phyloP scores from a whole-genome alignment of 2,329 filamentous ascomycete genomes.

The Xylariaceae sp. region DNA sequence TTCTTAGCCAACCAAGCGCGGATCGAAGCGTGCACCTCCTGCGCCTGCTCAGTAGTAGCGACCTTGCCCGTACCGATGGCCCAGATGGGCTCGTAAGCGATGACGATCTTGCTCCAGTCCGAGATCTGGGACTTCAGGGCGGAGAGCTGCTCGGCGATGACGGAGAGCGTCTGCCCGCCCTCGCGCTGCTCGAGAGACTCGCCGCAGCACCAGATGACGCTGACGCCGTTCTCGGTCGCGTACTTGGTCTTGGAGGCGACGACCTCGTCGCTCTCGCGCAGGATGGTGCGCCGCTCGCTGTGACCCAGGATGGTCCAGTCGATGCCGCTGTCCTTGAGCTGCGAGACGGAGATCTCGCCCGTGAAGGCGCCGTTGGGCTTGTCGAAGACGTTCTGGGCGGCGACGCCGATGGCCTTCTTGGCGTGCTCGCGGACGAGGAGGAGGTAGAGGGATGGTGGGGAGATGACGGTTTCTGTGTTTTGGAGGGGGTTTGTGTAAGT shows the following conservation, averaged over 20 bases:
- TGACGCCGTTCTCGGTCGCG: constrained; percentile 79
- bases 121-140: constrained; percentile 72
- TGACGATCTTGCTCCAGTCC: constrained; percentile 91
- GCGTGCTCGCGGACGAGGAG: constrained; percentile 77
- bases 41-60: constrained; percentile 81
- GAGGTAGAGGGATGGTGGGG: constrained; percentile 88
- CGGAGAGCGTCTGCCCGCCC: constrained; percentile 75
- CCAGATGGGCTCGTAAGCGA: constrained; percentile 99
- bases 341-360: constrained; percentile 88
- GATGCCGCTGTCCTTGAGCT: constrained; percentile 85
- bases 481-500: constrained; percentile 13
- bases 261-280: constrained; percentile 80
- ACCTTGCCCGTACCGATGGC: constrained; percentile 92
- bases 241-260: constrained; percentile 93
- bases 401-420: constrained; percentile 73
- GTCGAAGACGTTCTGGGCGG: constrained; percentile 96
- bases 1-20: constrained; percentile 81
- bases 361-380: constrained; percentile 97
- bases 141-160: constrained; percentile 79
- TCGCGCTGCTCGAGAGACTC: constrained; percentile 94
- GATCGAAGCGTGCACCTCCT: constrained; percentile 91
- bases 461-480: constrained; percentile 89
- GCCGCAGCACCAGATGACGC: constrained; percentile 95
- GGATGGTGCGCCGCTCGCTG: constrained; percentile 87
- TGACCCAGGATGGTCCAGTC: constrained; percentile 91